A percentile compares a stretch with the other conserved stretches of the same genome.
phyloP scores from a whole-genome alignment of 1,139 yeast genomes.

The Yarrowia galli region DNA sequence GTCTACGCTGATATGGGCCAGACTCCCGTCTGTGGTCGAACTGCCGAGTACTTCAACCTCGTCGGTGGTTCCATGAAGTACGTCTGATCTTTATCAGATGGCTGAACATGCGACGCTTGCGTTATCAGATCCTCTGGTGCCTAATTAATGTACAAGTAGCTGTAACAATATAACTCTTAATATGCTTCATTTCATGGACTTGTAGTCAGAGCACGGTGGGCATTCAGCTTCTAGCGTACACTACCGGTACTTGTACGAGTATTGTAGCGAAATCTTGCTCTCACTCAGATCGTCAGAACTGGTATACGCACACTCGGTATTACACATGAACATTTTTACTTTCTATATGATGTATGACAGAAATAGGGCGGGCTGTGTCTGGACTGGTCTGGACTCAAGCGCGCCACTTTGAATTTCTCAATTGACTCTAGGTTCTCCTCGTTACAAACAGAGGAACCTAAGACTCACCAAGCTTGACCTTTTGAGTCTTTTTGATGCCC shows the following conservation, averaged over 20 bases:
- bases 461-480: constrained; percentile 36
- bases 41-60: constrained; percentile 32
- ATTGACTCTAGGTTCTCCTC: constrained; percentile 10
- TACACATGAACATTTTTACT: constrained; percentile 15
- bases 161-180: constrained; percentile 18
- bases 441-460: constrained; percentile 9
- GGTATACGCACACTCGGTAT: too few relatives aligned
- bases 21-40: constrained; percentile 30
- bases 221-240: too few relatives aligned
- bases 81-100: not conserved
- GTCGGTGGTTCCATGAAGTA: constrained; percentile 25
- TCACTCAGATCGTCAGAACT: too few relatives aligned
- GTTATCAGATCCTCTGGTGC: not conserved
- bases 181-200: not conserved
- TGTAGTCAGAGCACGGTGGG: too few relatives aligned
- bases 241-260: not conserved
- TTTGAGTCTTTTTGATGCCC: constrained; percentile 37
- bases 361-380: constrained; percentile 24
- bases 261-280: too few relatives aligned
- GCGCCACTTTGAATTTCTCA: constrained; percentile 28
- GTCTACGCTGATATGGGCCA: constrained; percentile 28
- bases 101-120: not conserved
- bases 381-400: not conserved
- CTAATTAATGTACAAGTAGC: not conserved
- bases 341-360: constrained; percentile 19